Evolutionary conservation across 202 grass and related monocot genomes (phyloP), one percentile per base, ranked within the genome.

Genomic region (Hordeum pubiflorum): DNA sequence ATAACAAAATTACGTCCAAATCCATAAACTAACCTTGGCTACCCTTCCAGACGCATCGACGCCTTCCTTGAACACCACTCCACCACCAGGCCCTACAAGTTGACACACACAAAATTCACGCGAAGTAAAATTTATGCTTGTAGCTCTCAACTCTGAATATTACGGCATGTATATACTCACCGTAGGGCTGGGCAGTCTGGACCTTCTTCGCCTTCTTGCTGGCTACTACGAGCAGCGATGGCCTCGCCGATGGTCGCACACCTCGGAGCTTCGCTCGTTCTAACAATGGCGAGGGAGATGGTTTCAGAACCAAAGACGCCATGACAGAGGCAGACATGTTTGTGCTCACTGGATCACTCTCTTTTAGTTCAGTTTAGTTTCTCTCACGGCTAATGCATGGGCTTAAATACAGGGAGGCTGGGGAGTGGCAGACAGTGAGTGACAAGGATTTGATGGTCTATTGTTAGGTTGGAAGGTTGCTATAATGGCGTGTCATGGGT

Each of bases 41-140:
- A 52, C 78, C 58, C 81, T 91, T 82, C 81, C 82, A 9, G 85
- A 91, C 62, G 89, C 81, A 74, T 91, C 85, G 5, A 82, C 65
- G 20, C 81, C 85, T 21, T 85, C 74, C 14, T 72, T 84, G 23
- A 82, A 81, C 74, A 81, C 84, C 48, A 85, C 20, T 40, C 85
- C 85, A 69, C 89, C 89, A 27, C 72, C 81, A 69, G 77, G 89
- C 5, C 89, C 85, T 91, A 77, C 44, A 15, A 15, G 13, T 5
- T 6, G 44, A 6, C 44, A 48, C 13, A 48, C 13, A 48, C 13
- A 17, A 15, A 15, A 29, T 48, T 48, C 44, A 48, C 2, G 13
- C 44, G 1, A 48, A 12, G 44, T 48, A 6, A 48, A 48, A 0
- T 2, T 36, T 48, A 48, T 48, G 44, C 44, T 48, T 48, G 44